These are phyloP conservation scores for Saraca asoca DNA, from an alignment of 331 rosid species.

Conservation along the genomic window DNA sequence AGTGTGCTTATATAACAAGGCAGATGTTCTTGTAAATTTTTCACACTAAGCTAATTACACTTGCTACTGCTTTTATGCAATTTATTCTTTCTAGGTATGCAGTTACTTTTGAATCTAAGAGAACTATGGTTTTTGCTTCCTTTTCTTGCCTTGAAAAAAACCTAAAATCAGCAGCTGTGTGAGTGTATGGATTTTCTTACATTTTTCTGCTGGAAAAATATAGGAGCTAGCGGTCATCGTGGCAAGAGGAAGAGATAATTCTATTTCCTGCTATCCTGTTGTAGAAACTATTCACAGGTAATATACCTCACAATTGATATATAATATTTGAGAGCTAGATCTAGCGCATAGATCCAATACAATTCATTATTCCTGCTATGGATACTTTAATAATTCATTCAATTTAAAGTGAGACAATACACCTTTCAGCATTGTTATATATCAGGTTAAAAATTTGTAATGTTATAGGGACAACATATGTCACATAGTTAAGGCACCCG, in stretches of 20 bases:
- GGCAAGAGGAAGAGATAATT: constrained; percentile 82
- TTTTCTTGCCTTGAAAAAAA: not conserved
- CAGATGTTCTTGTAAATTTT: not conserved
- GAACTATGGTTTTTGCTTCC: not conserved
- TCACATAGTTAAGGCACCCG: constrained; percentile 77
- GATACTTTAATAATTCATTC: too few species aligned
- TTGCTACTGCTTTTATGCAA: constrained; percentile 20
- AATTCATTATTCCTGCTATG: too few species aligned
- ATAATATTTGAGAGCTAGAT: too few species aligned
- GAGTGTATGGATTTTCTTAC: constrained; percentile 20
- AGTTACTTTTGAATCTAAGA: not conserved
- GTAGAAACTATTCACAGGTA: constrained; percentile 98
- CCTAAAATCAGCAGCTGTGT: not conserved
- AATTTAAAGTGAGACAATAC: too few species aligned
- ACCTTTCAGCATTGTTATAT: not conserved
- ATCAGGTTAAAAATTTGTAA: constrained; percentile 29
- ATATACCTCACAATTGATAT: too few species aligned
- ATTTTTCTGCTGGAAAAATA: constrained; percentile 24
- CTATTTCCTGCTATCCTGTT: constrained; percentile 73
- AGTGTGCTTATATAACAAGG: constrained; percentile 7
- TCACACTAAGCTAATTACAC: constrained; percentile 1
- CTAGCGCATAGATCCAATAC: too few species aligned
- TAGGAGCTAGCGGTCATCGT: constrained; percentile 92
- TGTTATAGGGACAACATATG: constrained; percentile 72
- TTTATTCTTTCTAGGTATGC: not conserved